phyloP scores from a whole-genome alignment of 192 early-diverging fungal genomes.

The Entomortierella chlamydospora region DNA sequence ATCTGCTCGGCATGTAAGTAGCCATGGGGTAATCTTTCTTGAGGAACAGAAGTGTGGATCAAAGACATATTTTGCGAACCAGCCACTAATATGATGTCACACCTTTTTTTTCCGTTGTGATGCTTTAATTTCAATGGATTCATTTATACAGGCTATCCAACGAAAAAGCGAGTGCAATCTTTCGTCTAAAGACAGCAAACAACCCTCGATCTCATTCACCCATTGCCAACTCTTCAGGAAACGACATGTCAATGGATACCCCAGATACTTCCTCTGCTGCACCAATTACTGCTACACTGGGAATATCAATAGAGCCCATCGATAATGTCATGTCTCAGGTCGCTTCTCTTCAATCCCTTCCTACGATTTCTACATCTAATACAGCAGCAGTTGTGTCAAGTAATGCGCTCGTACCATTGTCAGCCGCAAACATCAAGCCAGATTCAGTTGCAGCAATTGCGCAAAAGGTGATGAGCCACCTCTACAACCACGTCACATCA shows the following conservation, averaged over 20 bases:
- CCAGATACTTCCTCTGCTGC: slow-evolving; percentile 15
- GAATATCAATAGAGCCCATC: slow-evolving; percentile 94
- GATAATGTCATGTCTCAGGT: slow-evolving; percentile 74
- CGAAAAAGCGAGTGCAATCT: slow-evolving; percentile 87
- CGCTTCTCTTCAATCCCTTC: slow-evolving; percentile 15
- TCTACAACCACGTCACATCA: slow-evolving; percentile 83
- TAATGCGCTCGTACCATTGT: slow-evolving; percentile 41
- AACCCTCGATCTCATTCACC: not conserved
- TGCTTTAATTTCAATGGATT: not conserved
- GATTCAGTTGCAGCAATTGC: slow-evolving; percentile 68
- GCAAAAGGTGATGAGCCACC: slow-evolving; percentile 70
- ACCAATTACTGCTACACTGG: slow-evolving; percentile 74
- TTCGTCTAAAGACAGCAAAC: slow-evolving; percentile 62
- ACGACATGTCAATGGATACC: slow-evolving; percentile 54
- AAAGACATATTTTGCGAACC: not conserved
- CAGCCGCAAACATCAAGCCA: slow-evolving; percentile 18
- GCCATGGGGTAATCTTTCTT: no score
- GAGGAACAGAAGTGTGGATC: no score
- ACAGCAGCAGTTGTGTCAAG: slow-evolving; percentile 14
- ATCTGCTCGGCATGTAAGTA: slow-evolving; percentile 75
- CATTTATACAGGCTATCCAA: slow-evolving; percentile 70
- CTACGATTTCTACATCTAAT: slow-evolving; percentile 8
- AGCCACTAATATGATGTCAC: not conserved
- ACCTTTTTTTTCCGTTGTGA: no score
- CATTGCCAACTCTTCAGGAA: no score